These are phyloP conservation scores for Russula lepida DNA, from an alignment of 768 basidiomycete genomes.

Conservation along the genomic window DNA sequence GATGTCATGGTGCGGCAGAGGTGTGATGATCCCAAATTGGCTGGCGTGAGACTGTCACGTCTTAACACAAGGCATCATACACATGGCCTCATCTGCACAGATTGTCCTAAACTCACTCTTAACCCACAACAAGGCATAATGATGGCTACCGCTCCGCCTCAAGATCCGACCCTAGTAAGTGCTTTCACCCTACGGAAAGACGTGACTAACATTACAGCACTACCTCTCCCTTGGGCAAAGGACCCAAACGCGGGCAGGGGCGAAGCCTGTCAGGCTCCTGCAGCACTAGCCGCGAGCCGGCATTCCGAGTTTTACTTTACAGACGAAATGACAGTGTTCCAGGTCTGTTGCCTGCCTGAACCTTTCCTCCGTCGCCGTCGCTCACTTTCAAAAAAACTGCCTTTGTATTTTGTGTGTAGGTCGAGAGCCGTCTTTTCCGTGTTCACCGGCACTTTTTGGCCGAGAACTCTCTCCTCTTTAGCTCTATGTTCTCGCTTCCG, in stretches of 20 bases:
- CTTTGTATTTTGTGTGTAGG: background rate
- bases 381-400: background rate
- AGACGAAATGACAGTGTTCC: slow-evolving; percentile 16
- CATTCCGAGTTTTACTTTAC: slow-evolving; percentile 18
- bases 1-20: too few relatives aligned
- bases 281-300: background rate
- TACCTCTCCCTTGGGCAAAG: background rate
- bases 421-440: slow-evolving; percentile 13
- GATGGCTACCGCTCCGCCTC: background rate
- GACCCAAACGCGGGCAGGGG: background rate
- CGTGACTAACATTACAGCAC: background rate
- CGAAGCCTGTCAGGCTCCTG: background rate
- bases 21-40: too few relatives aligned
- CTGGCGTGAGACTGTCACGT: too few relatives aligned
- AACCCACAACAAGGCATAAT: background rate
- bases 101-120: background rate
- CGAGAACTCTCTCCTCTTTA: slow-evolving; percentile 12
- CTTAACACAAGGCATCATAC: background rate
- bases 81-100: background rate
- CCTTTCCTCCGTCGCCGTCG: background rate
- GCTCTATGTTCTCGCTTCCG: slow-evolving; percentile 9
- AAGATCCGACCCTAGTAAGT: background rate
- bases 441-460: slow-evolving; percentile 16
- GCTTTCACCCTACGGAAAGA: background rate
- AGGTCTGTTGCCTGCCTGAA: slow-evolving; percentile 2